Conservation (phyloP, 306 rosid genomes). For the Vigna radiata region DNA sequence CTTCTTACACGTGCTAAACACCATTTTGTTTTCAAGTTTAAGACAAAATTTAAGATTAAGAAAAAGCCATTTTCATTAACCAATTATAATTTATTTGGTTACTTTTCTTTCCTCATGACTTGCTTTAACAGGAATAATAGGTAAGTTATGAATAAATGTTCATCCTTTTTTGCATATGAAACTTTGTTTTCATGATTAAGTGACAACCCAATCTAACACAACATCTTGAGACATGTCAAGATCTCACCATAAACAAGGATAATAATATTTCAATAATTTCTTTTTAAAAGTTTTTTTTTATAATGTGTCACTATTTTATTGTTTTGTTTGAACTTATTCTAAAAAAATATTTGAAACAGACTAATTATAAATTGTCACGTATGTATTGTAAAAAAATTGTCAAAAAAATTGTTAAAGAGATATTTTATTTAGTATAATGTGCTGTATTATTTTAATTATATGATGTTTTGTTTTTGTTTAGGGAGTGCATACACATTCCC, state of each 20-base stretch:
- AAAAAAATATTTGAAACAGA: no score
- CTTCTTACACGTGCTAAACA: neutral
- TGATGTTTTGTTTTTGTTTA: neutral
- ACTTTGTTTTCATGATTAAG: slow-evolving; percentile 21
- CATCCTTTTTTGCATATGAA: neutral
- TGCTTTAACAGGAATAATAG: neutral
- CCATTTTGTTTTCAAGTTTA: neutral
- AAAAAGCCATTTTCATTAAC: neutral
- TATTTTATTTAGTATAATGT: neutral
- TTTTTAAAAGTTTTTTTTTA: no score
- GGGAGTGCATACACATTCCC: neutral
- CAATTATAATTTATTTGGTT: no score
- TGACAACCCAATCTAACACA: slow-evolving; percentile 23
- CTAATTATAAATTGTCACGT: no score
- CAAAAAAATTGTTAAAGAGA: no score
- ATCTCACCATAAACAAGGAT: slow-evolving; percentile 19
- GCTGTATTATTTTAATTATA: neutral
- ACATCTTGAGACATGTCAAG: neutral
- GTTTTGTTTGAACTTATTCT: no score
- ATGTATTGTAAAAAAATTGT: no score
- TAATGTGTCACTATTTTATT: no score
- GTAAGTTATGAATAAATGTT: neutral
- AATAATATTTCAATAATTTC: no score
- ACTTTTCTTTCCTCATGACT: neutral
- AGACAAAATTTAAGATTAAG: neutral